Evolutionary conservation across 2,329 filamentous ascomycete genomes (phyloP), one percentile per base, ranked within the genome.

Genomic region (Onygenales sp.): DNA sequence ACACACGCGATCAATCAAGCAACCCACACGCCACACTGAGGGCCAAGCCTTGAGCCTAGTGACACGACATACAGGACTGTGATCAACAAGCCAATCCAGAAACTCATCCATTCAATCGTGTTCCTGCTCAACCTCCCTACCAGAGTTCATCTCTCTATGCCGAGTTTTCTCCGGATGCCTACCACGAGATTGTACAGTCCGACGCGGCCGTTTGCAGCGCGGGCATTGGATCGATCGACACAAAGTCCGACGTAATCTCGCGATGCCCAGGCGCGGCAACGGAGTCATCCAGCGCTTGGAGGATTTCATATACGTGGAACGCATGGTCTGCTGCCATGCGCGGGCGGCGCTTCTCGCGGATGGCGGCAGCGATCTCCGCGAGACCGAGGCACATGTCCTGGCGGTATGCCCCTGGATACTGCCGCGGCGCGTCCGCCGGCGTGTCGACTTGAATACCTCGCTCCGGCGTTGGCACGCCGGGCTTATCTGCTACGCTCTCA

Each of bases 161-260:
- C 42, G 21, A 27, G 13, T 43, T 43, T 43, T 43, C 42, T 14
- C 42, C 2, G 42, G 42, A 43, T 43, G 42, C 42, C 42, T 44
- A 44, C 42, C 42, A 44, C 42, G 42, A 44, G 42, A 44, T 44
- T 11, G 14, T 11, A 44, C 42, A 44, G 42, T 44, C 42, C 42
- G 42, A 44, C 42, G 42, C 42, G n/a, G 3, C 8, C 14, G 42
- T 44, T 11, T 44, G 4, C 42, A 44, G 42, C 42, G 42, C 4
- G 10, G 42, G 42, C 42, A 44, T 44, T 17, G 8, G 42, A 5
- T 44, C 42, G 42, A 44, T 44, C 42, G 42, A 9, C 42, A 3
- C 42, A 27, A 44, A 44, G 42, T 44, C 42, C 42, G 42, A 44
- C 42, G 42, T 44, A 44, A 44, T 44, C 42, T 44, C 42, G 42